phyloP scores from a whole-genome alignment of 768 basidiomycete species.

The Lentinus brumalis region DNA sequence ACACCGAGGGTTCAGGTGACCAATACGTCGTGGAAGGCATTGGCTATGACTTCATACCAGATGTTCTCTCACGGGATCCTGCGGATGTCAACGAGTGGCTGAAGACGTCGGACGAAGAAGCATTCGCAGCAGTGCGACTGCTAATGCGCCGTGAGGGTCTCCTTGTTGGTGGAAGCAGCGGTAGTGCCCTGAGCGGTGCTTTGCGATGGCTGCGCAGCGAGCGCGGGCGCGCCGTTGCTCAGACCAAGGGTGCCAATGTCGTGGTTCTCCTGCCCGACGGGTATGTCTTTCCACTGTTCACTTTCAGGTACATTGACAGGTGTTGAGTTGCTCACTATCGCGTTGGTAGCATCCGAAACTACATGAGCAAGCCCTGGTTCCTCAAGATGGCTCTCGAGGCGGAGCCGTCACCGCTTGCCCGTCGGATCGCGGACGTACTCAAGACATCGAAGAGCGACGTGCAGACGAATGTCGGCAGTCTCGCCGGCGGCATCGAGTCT shows the following conservation, averaged over 20 bases:
- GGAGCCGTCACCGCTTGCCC: constrained; percentile 55
- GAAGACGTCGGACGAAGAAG: constrained; percentile 81
- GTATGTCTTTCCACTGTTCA: constrained; percentile 44
- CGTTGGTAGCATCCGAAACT: constrained; percentile 77
- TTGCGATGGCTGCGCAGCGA: constrained; percentile 75
- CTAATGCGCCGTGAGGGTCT: constrained; percentile 87
- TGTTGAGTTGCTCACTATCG: not conserved
- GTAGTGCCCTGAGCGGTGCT: constrained; percentile 79
- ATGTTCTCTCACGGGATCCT: constrained; percentile 72
- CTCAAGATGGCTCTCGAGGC: constrained; percentile 62
- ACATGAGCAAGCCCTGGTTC: constrained; percentile 95
- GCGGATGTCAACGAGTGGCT: constrained; percentile 75
- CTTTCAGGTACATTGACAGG: not conserved
- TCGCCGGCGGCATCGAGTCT: constrained; percentile 23
- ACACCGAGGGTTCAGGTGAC: constrained; percentile 48
- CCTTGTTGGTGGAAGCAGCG: constrained; percentile 92
- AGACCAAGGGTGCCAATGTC: constrained; percentile 78
- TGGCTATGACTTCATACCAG: constrained; percentile 91
- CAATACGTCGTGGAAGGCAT: constrained; percentile 93
- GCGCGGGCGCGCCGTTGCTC: constrained; percentile 62
- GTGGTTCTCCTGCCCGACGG: constrained; percentile 90
- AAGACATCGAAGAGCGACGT: constrained; percentile 24
- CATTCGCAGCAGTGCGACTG: constrained; percentile 72
- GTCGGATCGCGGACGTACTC: constrained; percentile 46
- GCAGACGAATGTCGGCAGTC: constrained; percentile 18